Evolutionary conservation across 164 flowering plant species (phyloP).

Genomic region (Houttuynia cordata): DNA sequence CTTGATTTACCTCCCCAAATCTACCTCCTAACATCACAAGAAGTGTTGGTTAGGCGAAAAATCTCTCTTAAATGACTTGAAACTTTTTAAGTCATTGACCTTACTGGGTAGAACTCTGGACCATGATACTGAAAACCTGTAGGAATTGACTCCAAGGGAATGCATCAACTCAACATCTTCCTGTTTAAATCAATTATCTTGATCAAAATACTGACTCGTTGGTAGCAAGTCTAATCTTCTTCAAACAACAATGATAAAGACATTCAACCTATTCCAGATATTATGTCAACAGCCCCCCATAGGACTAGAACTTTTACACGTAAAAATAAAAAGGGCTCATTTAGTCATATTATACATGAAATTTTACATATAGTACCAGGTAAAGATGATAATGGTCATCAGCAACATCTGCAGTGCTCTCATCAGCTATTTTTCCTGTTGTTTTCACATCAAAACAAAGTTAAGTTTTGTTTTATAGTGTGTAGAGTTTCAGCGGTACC

Average conservation of each 20-base stretch:
- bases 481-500: background rate
- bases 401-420: conserved; percentile 2
- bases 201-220: background rate
- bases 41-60: background rate
- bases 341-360: too few species aligned
- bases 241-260: background rate
- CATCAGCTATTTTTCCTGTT: background rate
- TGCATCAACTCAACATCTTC: conserved; percentile 46
- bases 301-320: background rate
- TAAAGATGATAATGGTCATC: conserved; percentile 3
- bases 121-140: conserved; percentile 69
- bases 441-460: too few species aligned
- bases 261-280: too few species aligned
- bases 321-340: too few species aligned
- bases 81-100: background rate
- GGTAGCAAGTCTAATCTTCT: too few species aligned
- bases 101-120: conserved; percentile 48
- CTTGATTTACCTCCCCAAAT: conserved; percentile 36
- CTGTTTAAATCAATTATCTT: background rate
- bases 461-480: background rate
- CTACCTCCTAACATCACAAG: conserved; percentile 30
- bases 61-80: background rate
- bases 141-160: conserved; percentile 40
- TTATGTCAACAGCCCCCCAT: background rate
- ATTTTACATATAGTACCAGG: background rate